Evolutionary conservation across 164 flowering plant genomes (phyloP).

Genomic region (Sextonia rubra): DNA sequence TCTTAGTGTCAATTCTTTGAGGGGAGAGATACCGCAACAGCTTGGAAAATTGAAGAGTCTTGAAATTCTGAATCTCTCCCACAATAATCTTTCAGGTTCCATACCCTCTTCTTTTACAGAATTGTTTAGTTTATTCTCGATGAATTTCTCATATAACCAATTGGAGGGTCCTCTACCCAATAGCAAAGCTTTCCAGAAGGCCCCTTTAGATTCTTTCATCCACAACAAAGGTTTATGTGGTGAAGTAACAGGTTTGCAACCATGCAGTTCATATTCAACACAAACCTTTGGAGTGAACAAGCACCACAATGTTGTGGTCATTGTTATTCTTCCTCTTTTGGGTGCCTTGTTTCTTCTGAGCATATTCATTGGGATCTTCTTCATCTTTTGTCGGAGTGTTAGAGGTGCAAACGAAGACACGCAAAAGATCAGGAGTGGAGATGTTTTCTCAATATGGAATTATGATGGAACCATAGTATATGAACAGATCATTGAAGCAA

Average conservation of each 20-base stretch:
- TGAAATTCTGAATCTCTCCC: conserved; percentile 7
- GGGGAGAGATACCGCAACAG: conserved; percentile 42
- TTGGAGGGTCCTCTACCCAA: conserved; percentile 7
- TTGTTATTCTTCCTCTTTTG: background rate
- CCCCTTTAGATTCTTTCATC: background rate
- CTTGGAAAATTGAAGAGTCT: conserved; percentile 27
- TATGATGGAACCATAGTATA: conserved; percentile 44
- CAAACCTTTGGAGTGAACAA: background rate
- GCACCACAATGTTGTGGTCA: background rate
- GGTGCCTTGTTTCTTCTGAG: background rate
- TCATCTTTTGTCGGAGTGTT: background rate
- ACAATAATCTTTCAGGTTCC: background rate
- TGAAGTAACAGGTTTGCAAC: background rate
- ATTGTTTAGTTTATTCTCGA: background rate
- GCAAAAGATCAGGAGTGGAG: background rate
- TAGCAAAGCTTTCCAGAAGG: background rate
- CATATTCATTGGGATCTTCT: background rate
- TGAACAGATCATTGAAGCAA: conserved; percentile 44
- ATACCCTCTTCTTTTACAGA: background rate
- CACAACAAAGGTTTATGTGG: conserved; percentile 5
- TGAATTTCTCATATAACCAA: conserved; percentile 4
- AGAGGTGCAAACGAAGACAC: background rate
- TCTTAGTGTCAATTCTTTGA: conserved; percentile 47
- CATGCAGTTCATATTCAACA: conserved; percentile 1
- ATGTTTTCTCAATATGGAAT: conserved; percentile 36